Conservation (phyloP, 108 stramenopile genomes). For the Aurantiochytrium sp. region DNA sequence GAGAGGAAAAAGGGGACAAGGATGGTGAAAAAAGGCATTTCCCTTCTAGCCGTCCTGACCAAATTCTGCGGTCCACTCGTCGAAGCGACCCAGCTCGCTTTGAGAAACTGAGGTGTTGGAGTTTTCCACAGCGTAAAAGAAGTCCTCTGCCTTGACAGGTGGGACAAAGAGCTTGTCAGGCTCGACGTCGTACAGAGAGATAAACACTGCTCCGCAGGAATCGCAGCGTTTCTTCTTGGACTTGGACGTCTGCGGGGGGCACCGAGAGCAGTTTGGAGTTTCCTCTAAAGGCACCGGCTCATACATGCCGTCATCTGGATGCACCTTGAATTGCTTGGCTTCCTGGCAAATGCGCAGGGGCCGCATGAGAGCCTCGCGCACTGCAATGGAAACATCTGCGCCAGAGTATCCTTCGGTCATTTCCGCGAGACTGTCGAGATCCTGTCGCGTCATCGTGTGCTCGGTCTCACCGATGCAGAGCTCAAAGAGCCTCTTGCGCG, state of each 20-base stretch:
- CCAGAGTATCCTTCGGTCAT: slow-evolving; percentile 78
- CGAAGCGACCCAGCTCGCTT: slow-evolving; percentile 81
- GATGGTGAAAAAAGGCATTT: no score
- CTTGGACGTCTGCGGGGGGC: slow-evolving; percentile 48
- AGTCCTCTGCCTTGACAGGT: slow-evolving; percentile 37
- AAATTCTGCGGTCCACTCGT: slow-evolving; percentile 91
- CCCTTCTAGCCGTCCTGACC: slow-evolving; percentile 73
- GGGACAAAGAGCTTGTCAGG: slow-evolving; percentile 50
- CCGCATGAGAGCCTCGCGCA: slow-evolving; percentile 95
- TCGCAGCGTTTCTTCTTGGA: slow-evolving; percentile 60
- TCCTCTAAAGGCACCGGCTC: neutral
- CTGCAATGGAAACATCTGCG: slow-evolving; percentile 84
- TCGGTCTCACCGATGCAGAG: slow-evolving; percentile 78
- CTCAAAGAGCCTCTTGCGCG: slow-evolving; percentile 79
- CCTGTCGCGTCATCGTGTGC: slow-evolving; percentile 64
- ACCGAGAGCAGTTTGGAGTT: slow-evolving; percentile 80
- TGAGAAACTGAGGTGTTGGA: slow-evolving; percentile 67
- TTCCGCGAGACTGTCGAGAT: slow-evolving; percentile 69
- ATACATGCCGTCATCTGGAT: neutral
- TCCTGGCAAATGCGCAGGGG: slow-evolving; percentile 84
- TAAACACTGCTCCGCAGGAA: slow-evolving; percentile 72
- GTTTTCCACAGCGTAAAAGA: slow-evolving; percentile 25
- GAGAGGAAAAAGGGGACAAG: no score
- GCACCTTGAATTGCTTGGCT: slow-evolving; percentile 72
- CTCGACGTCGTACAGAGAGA: slow-evolving; percentile 85